These are phyloP conservation scores for Dothistroma septosporum DNA, from an alignment of 2,329 filamentous ascomycete species.

Conservation along the genomic window DNA sequence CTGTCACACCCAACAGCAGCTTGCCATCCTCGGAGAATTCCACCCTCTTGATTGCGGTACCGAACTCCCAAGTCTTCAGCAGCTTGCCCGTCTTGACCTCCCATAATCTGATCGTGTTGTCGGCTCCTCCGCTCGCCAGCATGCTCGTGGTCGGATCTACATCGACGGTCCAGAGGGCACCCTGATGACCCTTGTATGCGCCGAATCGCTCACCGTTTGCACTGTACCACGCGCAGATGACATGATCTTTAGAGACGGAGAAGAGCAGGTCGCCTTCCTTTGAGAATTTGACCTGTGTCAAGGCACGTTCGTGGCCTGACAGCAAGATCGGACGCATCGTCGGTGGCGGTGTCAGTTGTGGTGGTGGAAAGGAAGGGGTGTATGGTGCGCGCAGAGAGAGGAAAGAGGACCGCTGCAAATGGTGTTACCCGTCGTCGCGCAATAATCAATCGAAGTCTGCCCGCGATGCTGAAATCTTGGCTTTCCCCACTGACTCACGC, in stretches of 20 bases:
- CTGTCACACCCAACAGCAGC: slow-evolving; percentile 86
- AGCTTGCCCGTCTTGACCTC: slow-evolving; percentile 88
- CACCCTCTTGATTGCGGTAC: slow-evolving; percentile 93
- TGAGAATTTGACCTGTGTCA: slow-evolving; percentile 62
- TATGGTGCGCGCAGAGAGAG: too few species aligned
- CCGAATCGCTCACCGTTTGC: slow-evolving; percentile 97
- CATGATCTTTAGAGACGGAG: slow-evolving; percentile 92
- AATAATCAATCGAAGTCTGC: too few species aligned
- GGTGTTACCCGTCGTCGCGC: too few species aligned
- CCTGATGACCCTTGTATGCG: slow-evolving; percentile 94
- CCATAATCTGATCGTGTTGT: slow-evolving; percentile 98
- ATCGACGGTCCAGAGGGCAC: slow-evolving; percentile 98
- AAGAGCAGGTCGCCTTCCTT: slow-evolving; percentile 95
- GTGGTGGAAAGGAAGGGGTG: slow-evolving; percentile 7
- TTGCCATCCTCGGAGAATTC: slow-evolving; percentile 95
- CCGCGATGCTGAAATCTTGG: too few species aligned
- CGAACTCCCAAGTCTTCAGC: slow-evolving; percentile 97
- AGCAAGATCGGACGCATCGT: slow-evolving; percentile 92
- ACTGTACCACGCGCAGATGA: slow-evolving; percentile 94
- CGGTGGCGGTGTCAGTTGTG: too few species aligned
- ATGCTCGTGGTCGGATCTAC: slow-evolving; percentile 88
- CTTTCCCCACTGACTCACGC: too few species aligned
- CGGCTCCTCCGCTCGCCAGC: slow-evolving; percentile 90
- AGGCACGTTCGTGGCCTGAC: slow-evolving; percentile 53
- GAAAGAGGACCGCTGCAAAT: too few species aligned